Evolutionary conservation across 257 asterid species (phyloP).

Genomic region (Plantago ovata): DNA sequence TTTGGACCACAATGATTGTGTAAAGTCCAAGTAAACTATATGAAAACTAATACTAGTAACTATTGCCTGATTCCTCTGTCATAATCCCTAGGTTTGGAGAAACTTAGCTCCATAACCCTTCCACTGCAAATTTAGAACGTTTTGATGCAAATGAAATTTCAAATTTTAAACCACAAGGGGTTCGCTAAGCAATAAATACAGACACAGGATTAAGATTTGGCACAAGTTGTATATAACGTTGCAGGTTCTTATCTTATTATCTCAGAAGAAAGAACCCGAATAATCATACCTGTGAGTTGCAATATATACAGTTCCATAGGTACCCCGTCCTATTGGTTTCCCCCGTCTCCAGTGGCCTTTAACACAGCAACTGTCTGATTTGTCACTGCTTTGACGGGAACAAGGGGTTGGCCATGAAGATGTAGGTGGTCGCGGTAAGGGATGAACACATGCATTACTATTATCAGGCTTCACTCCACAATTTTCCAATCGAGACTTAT

Average conservation of each 20-base stretch:
- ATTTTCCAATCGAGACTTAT: conserved; percentile 47
- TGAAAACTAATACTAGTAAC: too few relatives aligned
- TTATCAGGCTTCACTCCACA: conserved; percentile 32
- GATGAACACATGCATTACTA: conserved; percentile 45
- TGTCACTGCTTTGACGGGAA: conserved; percentile 36
- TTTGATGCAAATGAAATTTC: too few relatives aligned
- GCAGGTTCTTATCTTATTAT: too few relatives aligned
- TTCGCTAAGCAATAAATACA: too few relatives aligned
- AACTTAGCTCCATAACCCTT: too few relatives aligned
- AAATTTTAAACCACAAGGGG: too few relatives aligned
- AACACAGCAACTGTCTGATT: conserved; percentile 29
- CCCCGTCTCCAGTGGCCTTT: conserved; percentile 84
- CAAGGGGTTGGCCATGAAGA: conserved; percentile 41
- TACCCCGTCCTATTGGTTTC: conserved; percentile 71
- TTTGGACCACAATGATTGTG: conserved; percentile 8
- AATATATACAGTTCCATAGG: conserved; percentile 79
- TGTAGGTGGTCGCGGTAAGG: conserved; percentile 77
- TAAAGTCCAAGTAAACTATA: too few relatives aligned
- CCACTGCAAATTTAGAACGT: neutral
- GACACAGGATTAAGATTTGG: too few relatives aligned
- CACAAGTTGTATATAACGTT: too few relatives aligned
- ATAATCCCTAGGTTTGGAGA: too few relatives aligned
- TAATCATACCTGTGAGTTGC: conserved; percentile 67
- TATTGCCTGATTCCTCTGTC: too few relatives aligned
- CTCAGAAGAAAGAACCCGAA: neutral